phyloP scores from a whole-genome alignment of 2,329 filamentous ascomycete species.

The Emericellopsis cladophorae region DNA sequence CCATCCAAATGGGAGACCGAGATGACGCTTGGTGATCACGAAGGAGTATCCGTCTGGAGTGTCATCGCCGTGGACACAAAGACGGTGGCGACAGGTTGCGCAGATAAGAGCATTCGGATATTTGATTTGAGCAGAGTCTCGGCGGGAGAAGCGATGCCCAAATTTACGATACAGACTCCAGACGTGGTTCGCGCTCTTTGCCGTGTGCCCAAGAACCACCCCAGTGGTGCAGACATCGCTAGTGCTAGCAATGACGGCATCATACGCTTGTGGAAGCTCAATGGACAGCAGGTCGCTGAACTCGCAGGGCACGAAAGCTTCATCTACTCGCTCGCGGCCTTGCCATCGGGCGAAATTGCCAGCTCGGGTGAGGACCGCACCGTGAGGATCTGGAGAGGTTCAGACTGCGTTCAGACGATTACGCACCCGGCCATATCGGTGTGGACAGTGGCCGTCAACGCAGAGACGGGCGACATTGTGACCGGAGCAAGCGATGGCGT shows the following conservation, averaged over 20 bases:
- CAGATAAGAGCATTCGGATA: constrained; percentile 79
- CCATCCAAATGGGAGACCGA: constrained; percentile 76
- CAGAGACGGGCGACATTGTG: constrained; percentile 81
- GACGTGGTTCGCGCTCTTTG: constrained; percentile 86
- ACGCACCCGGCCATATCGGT: constrained; percentile 95
- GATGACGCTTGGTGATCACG: constrained; percentile 59
- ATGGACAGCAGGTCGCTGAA: constrained; percentile 63
- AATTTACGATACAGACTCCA: constrained; percentile 48
- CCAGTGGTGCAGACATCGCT: constrained; percentile 81
- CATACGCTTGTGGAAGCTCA: constrained; percentile 75
- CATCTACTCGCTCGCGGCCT: constrained; percentile 70
- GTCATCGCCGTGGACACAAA: constrained; percentile 71
- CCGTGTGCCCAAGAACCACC: constrained; percentile 61
- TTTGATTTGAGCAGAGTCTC: constrained; percentile 59
- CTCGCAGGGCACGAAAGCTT: constrained; percentile 87
- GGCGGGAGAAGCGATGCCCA: constrained; percentile 35
- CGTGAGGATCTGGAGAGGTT: constrained; percentile 74
- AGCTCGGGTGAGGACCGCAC: constrained; percentile 94
- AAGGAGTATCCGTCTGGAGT: constrained; percentile 73
- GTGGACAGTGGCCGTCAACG: constrained; percentile 78
- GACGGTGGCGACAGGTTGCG: constrained; percentile 81
- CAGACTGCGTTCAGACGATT: constrained; percentile 82
- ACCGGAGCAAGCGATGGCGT: constrained; percentile 83
- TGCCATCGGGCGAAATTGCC: constrained; percentile 77
- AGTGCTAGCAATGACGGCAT: constrained; percentile 89